These are phyloP conservation scores for Capsella bursapastoris DNA, from an alignment of 345 rosid genomes.

Conservation along the genomic window DNA sequence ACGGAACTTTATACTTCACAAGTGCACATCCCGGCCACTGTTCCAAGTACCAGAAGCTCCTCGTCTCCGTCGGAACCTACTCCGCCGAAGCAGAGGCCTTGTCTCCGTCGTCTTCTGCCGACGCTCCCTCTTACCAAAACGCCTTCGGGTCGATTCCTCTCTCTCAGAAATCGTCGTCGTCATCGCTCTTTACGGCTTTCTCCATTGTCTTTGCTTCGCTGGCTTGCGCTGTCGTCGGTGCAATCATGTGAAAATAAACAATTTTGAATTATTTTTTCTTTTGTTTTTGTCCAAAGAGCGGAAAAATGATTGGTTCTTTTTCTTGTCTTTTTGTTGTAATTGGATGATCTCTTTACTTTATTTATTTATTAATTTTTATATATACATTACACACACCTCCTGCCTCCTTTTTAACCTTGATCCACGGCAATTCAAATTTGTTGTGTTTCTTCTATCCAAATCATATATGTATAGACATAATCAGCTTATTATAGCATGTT, in stretches of 20 bases:
- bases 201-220: constrained; percentile 52
- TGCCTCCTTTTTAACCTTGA: no score
- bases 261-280: background rate
- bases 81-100: constrained; percentile 53
- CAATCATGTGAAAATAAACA: constrained; percentile 44
- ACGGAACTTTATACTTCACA: constrained; percentile 77
- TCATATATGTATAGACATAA: background rate
- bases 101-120: constrained; percentile 54
- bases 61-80: constrained; percentile 64
- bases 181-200: constrained; percentile 33
- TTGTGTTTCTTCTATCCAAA: background rate
- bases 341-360: no score
- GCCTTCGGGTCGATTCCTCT: constrained; percentile 78
- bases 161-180: constrained; percentile 52
- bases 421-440: background rate
- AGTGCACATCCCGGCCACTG: constrained; percentile 84
- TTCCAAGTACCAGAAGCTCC: constrained; percentile 83
- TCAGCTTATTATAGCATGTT: background rate
- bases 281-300: background rate
- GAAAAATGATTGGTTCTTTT: background rate
- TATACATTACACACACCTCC: no score
- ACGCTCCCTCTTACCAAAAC: constrained; percentile 71
- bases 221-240: constrained; percentile 46
- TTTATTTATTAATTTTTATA: no score
- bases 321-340: background rate